Conservation (phyloP, 208 protist genomes). For the Leishmania turanica region DNA sequence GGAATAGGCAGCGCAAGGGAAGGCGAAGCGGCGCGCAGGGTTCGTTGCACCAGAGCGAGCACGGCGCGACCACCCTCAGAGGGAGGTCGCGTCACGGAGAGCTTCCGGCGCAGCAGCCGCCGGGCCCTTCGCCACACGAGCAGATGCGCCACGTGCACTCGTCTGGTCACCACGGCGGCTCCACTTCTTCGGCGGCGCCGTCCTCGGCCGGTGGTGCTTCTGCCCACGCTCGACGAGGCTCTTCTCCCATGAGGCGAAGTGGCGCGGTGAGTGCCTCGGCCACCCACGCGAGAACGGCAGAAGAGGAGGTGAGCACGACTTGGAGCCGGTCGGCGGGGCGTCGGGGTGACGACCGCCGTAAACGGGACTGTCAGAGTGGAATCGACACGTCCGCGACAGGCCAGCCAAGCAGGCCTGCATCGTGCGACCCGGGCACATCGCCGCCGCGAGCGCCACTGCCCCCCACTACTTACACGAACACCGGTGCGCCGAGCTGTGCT, state of each 20-base stretch:
- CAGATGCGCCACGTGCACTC: neutral
- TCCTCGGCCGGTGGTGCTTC: neutral
- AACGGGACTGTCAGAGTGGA: neutral
- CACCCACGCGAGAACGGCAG: too few relatives aligned
- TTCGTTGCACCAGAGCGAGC: neutral
- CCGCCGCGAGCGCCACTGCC: neutral
- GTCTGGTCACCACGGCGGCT: neutral
- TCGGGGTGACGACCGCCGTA: neutral
- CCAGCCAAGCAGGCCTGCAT: neutral
- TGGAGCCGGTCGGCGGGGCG: neutral
- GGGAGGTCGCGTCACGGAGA: too few relatives aligned
- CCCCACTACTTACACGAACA: neutral
- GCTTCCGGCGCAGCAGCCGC: neutral
- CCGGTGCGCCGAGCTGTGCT: conserved; percentile 2
- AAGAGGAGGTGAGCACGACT: neutral
- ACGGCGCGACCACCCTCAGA: neutral
- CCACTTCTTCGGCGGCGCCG: neutral
- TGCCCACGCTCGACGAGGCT: neutral
- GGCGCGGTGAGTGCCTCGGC: neutral
- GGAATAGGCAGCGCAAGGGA: neutral
- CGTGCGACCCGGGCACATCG: neutral
- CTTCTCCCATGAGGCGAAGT: neutral
- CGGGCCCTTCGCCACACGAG: neutral
- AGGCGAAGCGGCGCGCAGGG: neutral
- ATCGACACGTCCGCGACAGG: too few relatives aligned